These are phyloP conservation scores for Trichophyton rubrum DNA, from an alignment of 2,329 filamentous ascomycete genomes.

Conservation along the genomic window DNA sequence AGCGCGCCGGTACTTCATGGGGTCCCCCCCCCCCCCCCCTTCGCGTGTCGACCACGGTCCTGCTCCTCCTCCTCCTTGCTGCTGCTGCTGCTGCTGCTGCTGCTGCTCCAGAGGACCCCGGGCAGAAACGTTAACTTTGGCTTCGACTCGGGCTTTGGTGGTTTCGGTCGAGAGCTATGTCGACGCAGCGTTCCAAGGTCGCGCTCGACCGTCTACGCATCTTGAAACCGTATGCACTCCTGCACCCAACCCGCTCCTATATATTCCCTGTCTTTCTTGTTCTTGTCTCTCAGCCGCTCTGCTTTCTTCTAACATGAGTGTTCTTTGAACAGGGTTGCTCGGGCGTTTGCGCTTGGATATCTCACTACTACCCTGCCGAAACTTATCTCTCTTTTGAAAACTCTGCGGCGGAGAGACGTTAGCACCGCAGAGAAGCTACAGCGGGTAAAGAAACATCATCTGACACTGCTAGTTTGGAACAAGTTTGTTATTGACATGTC, in stretches of 20 bases:
- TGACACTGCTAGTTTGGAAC: too few relatives aligned
- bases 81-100: too few relatives aligned
- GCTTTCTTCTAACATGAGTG: neutral
- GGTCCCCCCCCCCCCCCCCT: neutral
- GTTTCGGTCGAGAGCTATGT: neutral
- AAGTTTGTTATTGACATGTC: too few relatives aligned
- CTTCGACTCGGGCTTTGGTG: neutral
- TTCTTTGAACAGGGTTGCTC: slow-evolving; percentile 20
- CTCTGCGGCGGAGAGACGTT: slow-evolving; percentile 23
- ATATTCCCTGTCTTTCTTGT: neutral
- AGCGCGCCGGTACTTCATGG: neutral
- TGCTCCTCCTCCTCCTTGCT: neutral
- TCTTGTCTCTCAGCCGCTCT: neutral
- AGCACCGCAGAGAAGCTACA: slow-evolving; percentile 23
- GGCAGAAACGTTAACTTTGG: neutral
- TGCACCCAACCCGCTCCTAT: neutral
- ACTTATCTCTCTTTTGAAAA: slow-evolving; percentile 29
- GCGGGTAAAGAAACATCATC: slow-evolving; percentile 21
- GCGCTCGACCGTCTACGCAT: slow-evolving; percentile 7
- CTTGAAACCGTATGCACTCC: slow-evolving; percentile 9
- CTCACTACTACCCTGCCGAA: slow-evolving; percentile 36
- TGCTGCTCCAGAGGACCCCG: neutral
- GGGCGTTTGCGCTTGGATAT: slow-evolving; percentile 39
- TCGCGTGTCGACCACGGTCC: neutral
- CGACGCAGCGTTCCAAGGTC: neutral